Base-by-base conservation (phyloP, 495 filamentous ascomycete genomes). In the Podospora didyma region DNA sequence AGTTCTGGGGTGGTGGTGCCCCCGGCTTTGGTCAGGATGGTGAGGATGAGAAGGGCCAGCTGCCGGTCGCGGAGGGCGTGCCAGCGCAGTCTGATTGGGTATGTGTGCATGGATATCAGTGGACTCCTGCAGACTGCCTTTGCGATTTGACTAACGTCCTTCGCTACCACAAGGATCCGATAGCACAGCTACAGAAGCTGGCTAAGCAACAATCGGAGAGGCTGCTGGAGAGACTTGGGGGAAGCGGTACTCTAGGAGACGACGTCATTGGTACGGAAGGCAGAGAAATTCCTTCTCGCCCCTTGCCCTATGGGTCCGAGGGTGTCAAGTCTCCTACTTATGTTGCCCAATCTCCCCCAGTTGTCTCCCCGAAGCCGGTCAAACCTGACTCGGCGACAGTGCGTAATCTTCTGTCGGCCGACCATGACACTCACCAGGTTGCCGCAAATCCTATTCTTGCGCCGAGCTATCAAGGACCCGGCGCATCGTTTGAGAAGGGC, bases 51-150 rank as follows among this genome's bases (percentile, higher is more conserved):
- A 69, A 77, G 46, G 80, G 75, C 53, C 76, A 80, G 57, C 75
- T 95, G 53, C 88, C 89, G 48, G 71, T 72, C 51, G 92, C 90
- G 20, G 84, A 88, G 71, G 90, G 90, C 46, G 89, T 96, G 53
- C 89, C 90, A 56, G 79, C 81, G 67, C 92, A 96, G 76, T 78
- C 80, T 61, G 89, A 95, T 54, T 96, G 92, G 92, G 90, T 92
- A 86, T 83, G 88, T 88, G 72, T 82, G 68, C 81, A 82, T 68
- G 79, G 78, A 66, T 67, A 68, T 69, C 52, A 68, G 61, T 77
- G 73, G 71, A 65, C 44, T 76, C 66, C 77, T 71, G 70, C 69
- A 62, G 75, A 80, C 74, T 80, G 75, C 74, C 65, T 81, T 76
- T 82, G 84, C 75, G 80, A 82, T 58, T 73, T 86, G 69, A 71